Conservation (phyloP, 2,329 filamentous ascomycete genomes). For the Coniella lustricola region DNA sequence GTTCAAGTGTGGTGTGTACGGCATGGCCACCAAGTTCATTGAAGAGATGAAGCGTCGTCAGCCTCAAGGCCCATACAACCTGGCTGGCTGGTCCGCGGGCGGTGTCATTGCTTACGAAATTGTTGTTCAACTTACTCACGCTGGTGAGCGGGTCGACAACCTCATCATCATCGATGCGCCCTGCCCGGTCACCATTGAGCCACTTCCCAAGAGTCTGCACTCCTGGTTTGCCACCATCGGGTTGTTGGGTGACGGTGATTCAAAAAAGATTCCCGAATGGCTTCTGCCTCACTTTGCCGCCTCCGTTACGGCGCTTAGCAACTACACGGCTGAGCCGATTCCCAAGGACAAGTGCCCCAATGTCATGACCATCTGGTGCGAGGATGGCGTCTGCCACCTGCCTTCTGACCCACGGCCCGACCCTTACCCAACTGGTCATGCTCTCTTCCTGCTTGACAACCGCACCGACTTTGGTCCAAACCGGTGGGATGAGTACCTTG, state of each 20-base stretch:
- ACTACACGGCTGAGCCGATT: constrained; percentile 60
- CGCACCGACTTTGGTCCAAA: constrained; percentile 64
- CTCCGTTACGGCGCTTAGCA: constrained; percentile 60
- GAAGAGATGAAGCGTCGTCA: constrained; percentile 66
- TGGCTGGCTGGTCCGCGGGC: constrained; percentile 72
- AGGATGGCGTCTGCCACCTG: constrained; percentile 64
- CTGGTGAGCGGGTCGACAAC: constrained; percentile 49
- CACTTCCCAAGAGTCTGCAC: constrained; percentile 56
- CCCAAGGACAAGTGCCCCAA: constrained; percentile 51
- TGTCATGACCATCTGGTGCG: constrained; percentile 62
- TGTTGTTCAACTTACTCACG: constrained; percentile 50
- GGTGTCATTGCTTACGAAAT: constrained; percentile 66
- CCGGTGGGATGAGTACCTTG: constrained; percentile 61
- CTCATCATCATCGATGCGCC: constrained; percentile 62
- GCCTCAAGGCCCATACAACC: constrained; percentile 58
- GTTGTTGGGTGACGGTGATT: constrained; percentile 56
- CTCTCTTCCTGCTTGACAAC: constrained; percentile 66
- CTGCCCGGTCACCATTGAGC: constrained; percentile 60
- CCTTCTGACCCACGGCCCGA: constrained; percentile 59
- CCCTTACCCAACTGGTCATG: constrained; percentile 52
- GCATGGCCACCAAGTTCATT: constrained; percentile 58
- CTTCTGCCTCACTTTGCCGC: constrained; percentile 66
- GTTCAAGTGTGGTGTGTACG: constrained; percentile 58
- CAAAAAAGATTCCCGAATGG: constrained; percentile 61
- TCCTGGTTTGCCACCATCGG: constrained; percentile 68